Base-by-base conservation (phyloP, 169 alveolate species). In the Cryptosporidium sp. region DNA sequence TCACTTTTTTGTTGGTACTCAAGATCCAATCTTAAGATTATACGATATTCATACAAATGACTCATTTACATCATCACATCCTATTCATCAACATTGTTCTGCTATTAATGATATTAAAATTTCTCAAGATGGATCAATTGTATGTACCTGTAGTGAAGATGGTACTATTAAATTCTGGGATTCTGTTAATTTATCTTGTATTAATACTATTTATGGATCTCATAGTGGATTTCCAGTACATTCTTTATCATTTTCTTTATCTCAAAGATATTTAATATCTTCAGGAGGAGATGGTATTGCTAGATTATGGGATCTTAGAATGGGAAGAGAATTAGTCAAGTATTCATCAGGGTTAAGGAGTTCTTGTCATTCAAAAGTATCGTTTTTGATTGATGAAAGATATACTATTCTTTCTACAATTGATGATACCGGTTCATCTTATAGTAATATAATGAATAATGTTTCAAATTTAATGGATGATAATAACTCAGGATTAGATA, bases 251-350 rank as follows among this genome's bases (percentile, higher is more conserved):
- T 42, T 80, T 23, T 80, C 89, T 39, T 8, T 80, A 1, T 80
- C 89, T 26, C 89, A 80, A 48, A 51, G 80, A 10, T 80, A 80
- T 31, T 35, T 80, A 5, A 21, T 80, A 18, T 80, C 89, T 31
- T 80, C 80, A 23, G 89, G 89, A 39, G 89, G 89, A 31, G 89
- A 80, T 42, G 89, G 89, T 23, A 33, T 65, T 37, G 89, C 80
- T 9, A 60, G 89, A 42, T 42, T 80, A 23, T 80, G 89, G 89
- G 89, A 80, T 65, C 53, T 80, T 29, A 56, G 89, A 44, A 51
- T 45, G 67, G 89, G 89, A 61, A 80, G 45, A 42, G 89, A 80
- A 26, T 52, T 80, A 23, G 68, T 62, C 5, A 60, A 37, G 58
- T 80, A 80, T 31, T 80, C 72, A 26, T 45, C 89, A 16, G 89